phyloP scores from a whole-genome alignment of 768 basidiomycete genomes.

The Gautieria morchelliformis region DNA sequence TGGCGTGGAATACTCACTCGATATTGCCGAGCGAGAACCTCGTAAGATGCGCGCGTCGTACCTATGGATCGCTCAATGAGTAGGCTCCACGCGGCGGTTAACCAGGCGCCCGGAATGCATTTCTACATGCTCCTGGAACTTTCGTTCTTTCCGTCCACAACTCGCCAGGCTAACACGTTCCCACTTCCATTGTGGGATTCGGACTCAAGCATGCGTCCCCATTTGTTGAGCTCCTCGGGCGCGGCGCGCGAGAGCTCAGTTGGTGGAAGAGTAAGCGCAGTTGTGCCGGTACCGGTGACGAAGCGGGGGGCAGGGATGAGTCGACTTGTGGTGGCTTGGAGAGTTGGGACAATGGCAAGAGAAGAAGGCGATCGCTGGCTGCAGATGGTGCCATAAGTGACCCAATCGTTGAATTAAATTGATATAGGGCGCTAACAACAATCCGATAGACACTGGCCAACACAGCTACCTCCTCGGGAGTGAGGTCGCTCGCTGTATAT shows the following conservation, averaged over 20 bases:
- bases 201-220: slow-evolving; percentile 84
- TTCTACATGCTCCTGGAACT: slow-evolving; percentile 71
- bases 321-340: slow-evolving; percentile 43
- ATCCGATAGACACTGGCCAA: slow-evolving; percentile 82
- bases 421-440: slow-evolving; percentile 20
- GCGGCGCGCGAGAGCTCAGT: slow-evolving; percentile 31
- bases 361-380: slow-evolving; percentile 71
- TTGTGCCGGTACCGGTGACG: slow-evolving; percentile 35
- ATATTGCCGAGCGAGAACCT: slow-evolving; percentile 21
- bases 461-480: slow-evolving; percentile 62
- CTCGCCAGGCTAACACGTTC: slow-evolving; percentile 64
- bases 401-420: background rate
- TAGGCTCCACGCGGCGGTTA: slow-evolving; percentile 84
- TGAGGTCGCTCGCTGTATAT: slow-evolving; percentile 39
- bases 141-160: slow-evolving; percentile 56
- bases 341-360: slow-evolving; percentile 53
- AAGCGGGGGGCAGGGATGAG: slow-evolving; percentile 21
- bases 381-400: slow-evolving; percentile 45
- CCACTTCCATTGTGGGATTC: slow-evolving; percentile 61
- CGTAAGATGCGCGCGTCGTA: slow-evolving; percentile 26
- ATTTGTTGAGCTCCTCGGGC: slow-evolving; percentile 60
- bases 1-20: slow-evolving; percentile 20
- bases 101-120: slow-evolving; percentile 95
- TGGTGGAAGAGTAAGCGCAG: slow-evolving; percentile 43
- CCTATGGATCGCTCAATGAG: slow-evolving; percentile 44